Base-by-base conservation (phyloP, 2,329 filamentous ascomycete genomes). In the Fusarium staphyleae region DNA sequence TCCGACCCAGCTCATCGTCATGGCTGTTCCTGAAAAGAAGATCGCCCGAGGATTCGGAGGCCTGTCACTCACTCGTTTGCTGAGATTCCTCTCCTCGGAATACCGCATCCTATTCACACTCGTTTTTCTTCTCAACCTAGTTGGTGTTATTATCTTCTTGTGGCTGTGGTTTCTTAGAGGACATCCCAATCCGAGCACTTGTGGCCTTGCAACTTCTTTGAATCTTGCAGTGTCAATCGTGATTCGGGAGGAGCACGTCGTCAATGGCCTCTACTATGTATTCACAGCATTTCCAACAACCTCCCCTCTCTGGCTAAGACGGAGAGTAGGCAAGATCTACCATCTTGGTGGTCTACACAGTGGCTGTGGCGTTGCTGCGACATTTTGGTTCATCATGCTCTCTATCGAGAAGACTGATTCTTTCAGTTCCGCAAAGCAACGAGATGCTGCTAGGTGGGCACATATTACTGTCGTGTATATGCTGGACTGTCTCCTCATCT, bases 101-200 rank as follows among this genome's bases (percentile, higher is more conserved):
- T 83, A 84, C 62, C 75, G 81, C 8, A 75, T 78, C 7, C 74
- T 84, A 7, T 83, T 84, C 63, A 75, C 77, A 5, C 33, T 80
- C 13, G 73, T 80, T 16, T 76, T 79, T 47, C 57, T 80, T 19
- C 69, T 67, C 56, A 84, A 84, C 58, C 60, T 75, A 13, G 12
- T 26, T 12, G 60, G 60, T 6, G 57, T 52, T 2, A 40, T 62
- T 1, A 5, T 40, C 1, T 62, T 62, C 30, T 15, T 62, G 7
- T 62, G 58, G 58, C 22, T 42, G 2, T 62, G 58, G 58, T 62
- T 30, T 70, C 11, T 66, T 55, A 24, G 68, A 60, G 44, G 68
- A 57, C 49, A 68, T 69, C 13, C 75, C 67, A 34, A 35, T n/a
- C n/a, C 43, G 2, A 29, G 69, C 26, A 78, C 78, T 26, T 72